These are phyloP conservation scores for Podosphaera xanthii DNA, from an alignment of 2,329 filamentous ascomycete genomes.

Conservation along the genomic window DNA sequence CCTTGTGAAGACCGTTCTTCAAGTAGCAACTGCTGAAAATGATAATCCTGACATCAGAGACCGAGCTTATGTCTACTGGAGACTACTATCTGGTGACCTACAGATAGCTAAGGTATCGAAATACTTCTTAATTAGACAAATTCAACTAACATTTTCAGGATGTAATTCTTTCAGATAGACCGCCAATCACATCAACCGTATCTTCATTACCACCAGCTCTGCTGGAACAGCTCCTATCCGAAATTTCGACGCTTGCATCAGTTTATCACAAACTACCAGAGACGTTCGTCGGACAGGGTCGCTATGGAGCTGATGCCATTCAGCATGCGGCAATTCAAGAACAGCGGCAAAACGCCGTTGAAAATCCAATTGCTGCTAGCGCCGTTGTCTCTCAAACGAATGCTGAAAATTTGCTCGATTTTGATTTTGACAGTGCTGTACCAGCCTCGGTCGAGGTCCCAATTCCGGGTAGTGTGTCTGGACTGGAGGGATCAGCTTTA, in stretches of 20 bases:
- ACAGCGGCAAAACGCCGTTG: slow-evolving; percentile 72
- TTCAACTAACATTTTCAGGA: slow-evolving; percentile 25
- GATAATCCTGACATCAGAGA: slow-evolving; percentile 97
- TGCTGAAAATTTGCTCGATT: slow-evolving; percentile 84
- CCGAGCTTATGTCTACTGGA: slow-evolving; percentile 95
- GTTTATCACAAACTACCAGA: slow-evolving; percentile 97
- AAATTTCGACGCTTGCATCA: slow-evolving; percentile 84
- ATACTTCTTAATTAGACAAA: neutral
- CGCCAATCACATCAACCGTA: slow-evolving; percentile 84
- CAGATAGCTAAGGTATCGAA: slow-evolving; percentile 56
- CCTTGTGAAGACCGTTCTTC: slow-evolving; percentile 82
- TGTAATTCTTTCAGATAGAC: slow-evolving; percentile 82
- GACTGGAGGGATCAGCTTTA: slow-evolving; percentile 30
- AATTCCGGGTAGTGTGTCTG: slow-evolving; percentile 24
- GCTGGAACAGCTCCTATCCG: slow-evolving; percentile 70
- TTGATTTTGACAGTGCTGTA: slow-evolving; percentile 82
- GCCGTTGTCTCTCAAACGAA: slow-evolving; percentile 47
- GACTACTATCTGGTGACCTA: slow-evolving; percentile 75
- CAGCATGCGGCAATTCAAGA: slow-evolving; percentile 93
- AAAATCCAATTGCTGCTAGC: slow-evolving; percentile 82
- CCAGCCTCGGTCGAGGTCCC: slow-evolving; percentile 64
- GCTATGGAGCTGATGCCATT: slow-evolving; percentile 81
- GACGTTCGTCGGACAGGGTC: slow-evolving; percentile 90
- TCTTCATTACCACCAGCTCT: slow-evolving; percentile 63
- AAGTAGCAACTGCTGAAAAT: slow-evolving; percentile 78